Percentiles rank a stretch among this genome's conserved stretches.
phyloP scores from a whole-genome alignment of 306 rosid genomes.

The Fagus sylvatica region DNA sequence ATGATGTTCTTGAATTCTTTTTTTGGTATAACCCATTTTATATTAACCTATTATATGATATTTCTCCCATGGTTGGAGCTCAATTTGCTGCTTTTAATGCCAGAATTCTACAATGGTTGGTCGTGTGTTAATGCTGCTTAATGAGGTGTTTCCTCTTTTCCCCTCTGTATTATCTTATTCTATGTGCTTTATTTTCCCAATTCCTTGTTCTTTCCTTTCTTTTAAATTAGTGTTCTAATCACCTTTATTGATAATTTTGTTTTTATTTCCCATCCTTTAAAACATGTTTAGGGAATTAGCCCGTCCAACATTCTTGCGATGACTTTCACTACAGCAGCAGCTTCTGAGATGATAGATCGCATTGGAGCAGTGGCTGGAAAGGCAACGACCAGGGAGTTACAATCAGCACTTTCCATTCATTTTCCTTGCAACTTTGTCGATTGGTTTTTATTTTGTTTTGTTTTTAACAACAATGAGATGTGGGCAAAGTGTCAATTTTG shows the following conservation, averaged over 20 bases:
- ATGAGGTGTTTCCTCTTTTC: conserved; percentile 56
- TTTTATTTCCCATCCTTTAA: conserved; percentile 24
- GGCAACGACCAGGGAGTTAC: conserved; percentile 67
- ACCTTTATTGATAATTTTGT: conserved; percentile 2
- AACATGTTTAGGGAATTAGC: conserved; percentile 57
- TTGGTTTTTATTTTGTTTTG: too few relatives aligned
- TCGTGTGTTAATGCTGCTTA: conserved; percentile 80
- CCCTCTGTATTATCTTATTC: conserved; percentile 4
- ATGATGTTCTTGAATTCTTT: conserved; percentile 3
- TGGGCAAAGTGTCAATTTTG: too few relatives aligned
- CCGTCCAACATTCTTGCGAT: conserved; percentile 82
- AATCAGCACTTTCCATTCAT: conserved; percentile 97
- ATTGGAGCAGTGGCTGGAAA: conserved; percentile 84
- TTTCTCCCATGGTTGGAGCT: conserved; percentile 18
- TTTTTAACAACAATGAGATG: too few relatives aligned
- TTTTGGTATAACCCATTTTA: not conserved
- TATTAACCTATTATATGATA: not conserved
- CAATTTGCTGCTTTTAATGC: conserved; percentile 29
- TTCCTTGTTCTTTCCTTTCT: not conserved
- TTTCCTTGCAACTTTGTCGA: conserved; percentile 94
- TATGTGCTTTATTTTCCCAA: conserved; percentile 6
- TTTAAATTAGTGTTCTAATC: not conserved
- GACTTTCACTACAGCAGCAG: conserved; percentile 97
- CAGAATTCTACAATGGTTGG: conserved; percentile 99
- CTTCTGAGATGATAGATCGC: conserved; percentile 96